Base-by-base conservation (phyloP, 768 basidiomycete genomes). In the Tulasnella sp. region DNA sequence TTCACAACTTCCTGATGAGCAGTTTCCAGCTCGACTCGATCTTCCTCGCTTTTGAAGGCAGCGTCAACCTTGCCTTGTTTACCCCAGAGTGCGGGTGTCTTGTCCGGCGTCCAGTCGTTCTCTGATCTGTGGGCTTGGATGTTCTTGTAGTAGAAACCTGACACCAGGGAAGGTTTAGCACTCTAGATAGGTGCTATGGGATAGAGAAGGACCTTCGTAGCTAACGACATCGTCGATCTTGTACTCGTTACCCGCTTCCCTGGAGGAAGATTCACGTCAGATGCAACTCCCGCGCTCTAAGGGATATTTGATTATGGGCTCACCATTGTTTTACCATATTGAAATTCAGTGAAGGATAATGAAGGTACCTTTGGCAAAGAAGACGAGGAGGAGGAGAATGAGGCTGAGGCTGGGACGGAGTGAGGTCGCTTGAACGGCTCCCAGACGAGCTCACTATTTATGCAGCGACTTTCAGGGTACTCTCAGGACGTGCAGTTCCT, bases 71-170 rank as follows among this genome's bases (percentile, higher is more conserved):
- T 20, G 57, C 55, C 75, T 61, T 75, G 75, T 20, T 29, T 29
- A 26, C 75, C 51, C 75, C 75, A 75, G 26, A 75, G 75, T 1
- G 5, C 75, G 15, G 51, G 10, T 32, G 51, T 61, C 26, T 55
- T 55, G 35, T 75, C 75, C 2, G 75, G 75, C 6, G 75, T 26
- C 75, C 48, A 75, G 75, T 75, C 51, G 55, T 75, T 61, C 75
- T 75, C 5, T 26, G 46, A 51, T 55, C 57, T 75, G 51, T 75
- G 75, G 6, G 75, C 15, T 42, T 75, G 75, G 51, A 75, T 75
- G 75, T 35, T 67, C n/a, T 61, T 75, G 75, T 75, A 75, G 75
- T 75, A 75, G 51, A 4, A 75, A n/a, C 75, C 75, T 75, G n/a
- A 16, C 1, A 39, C 1, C n/a, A 26, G 16, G 10, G 61, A 26